These are phyloP conservation scores for Cordyceps farinosa DNA, from an alignment of 2,329 filamentous ascomycete genomes.

Conservation along the genomic window DNA sequence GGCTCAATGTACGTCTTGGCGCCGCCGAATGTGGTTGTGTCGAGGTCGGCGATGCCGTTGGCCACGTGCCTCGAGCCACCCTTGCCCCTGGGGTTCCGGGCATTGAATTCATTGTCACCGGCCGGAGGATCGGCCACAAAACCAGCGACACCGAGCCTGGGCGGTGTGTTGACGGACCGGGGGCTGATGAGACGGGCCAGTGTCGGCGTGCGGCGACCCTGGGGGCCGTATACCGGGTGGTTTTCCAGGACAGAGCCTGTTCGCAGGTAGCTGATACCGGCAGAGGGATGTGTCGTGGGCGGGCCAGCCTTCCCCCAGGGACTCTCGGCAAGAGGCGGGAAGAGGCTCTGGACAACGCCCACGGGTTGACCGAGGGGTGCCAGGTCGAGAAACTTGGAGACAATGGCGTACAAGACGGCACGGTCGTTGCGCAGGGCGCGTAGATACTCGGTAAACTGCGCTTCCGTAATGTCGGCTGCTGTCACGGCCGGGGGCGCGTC, in stretches of 20 bases:
- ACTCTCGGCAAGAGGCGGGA: constrained; percentile 29
- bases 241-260: constrained; percentile 54
- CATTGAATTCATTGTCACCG: constrained; percentile 43
- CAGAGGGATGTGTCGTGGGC: constrained; percentile 60
- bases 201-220: constrained; percentile 46
- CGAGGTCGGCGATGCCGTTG: constrained; percentile 39
- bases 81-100: constrained; percentile 22
- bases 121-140: constrained; percentile 45
- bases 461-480: constrained; percentile 43
- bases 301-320: constrained; percentile 53
- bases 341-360: constrained; percentile 27
- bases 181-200: constrained; percentile 50
- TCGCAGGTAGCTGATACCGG: constrained; percentile 59
- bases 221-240: constrained; percentile 59
- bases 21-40: constrained; percentile 48
- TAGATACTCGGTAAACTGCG: constrained; percentile 50
- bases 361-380: constrained; percentile 45
- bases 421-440: constrained; percentile 51
- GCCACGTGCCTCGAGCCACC: constrained; percentile 26
- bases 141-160: constrained; percentile 53
- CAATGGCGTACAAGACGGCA: constrained; percentile 47
- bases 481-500: constrained; percentile 28
- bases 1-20: constrained; percentile 52
- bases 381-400: constrained; percentile 61
- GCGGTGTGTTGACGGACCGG: constrained; percentile 29